Conservation (phyloP, 2,329 filamentous ascomycete genomes). For the Chaetomiaceae sp. region DNA sequence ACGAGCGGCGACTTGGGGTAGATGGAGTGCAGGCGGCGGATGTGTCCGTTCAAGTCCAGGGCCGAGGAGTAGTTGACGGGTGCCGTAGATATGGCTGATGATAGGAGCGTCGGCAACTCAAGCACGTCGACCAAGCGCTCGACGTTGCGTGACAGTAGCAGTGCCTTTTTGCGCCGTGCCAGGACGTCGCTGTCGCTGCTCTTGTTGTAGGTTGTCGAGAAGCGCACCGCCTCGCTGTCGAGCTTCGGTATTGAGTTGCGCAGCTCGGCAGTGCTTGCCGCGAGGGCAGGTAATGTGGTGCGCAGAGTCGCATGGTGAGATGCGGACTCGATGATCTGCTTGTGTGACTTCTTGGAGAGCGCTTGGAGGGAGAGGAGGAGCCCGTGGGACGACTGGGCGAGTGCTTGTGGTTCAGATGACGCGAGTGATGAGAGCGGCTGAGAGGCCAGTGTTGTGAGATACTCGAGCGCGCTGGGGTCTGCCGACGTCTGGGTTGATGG, state of each 20-base stretch:
- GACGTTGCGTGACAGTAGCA: slow-evolving; percentile 79
- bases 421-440: slow-evolving; percentile 70
- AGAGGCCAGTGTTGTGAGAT: slow-evolving; percentile 73
- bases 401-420: slow-evolving; percentile 69
- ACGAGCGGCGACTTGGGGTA: slow-evolving; percentile 78
- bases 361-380: slow-evolving; percentile 78
- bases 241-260: slow-evolving; percentile 70
- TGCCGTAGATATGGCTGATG: slow-evolving; percentile 65
- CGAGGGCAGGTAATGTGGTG: slow-evolving; percentile 66
- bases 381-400: slow-evolving; percentile 78
- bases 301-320: slow-evolving; percentile 70
- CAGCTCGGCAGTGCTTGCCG: slow-evolving; percentile 61
- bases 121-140: slow-evolving; percentile 87
- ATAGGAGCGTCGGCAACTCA: slow-evolving; percentile 80
- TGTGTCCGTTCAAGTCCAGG: slow-evolving; percentile 88
- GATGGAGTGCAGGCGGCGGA: slow-evolving; percentile 75
- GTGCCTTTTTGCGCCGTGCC: slow-evolving; percentile 68
- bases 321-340: slow-evolving; percentile 75
- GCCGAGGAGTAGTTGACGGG: slow-evolving; percentile 80
- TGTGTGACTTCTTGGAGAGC: slow-evolving; percentile 85
- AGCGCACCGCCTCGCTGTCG: slow-evolving; percentile 71
- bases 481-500: slow-evolving; percentile 29
- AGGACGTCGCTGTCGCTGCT: slow-evolving; percentile 65
- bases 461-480: slow-evolving; percentile 58
- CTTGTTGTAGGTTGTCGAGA: slow-evolving; percentile 79